phyloP scores from a whole-genome alignment of 2,329 filamentous ascomycete genomes.

The Dothistroma septosporum region DNA sequence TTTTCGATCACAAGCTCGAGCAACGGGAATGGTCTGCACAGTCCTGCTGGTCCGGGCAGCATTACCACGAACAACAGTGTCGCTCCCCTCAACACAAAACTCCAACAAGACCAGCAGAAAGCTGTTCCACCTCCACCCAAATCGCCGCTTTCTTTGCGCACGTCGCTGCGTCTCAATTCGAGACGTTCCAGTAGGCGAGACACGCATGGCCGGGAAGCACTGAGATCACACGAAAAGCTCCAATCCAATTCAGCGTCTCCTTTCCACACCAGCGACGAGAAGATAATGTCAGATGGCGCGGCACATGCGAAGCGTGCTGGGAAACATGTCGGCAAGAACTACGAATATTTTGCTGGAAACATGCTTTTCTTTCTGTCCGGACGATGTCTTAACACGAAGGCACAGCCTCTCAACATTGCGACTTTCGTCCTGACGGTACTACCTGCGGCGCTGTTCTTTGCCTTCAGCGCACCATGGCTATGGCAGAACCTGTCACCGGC shows the following conservation, averaged over 20 bases:
- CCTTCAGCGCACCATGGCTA: conserved; percentile 76
- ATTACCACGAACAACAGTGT: conserved; percentile 72
- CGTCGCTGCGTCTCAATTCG: conserved; percentile 27
- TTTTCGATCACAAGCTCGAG: conserved; percentile 51
- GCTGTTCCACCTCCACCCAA: conserved; percentile 24
- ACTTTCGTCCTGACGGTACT: conserved; percentile 77
- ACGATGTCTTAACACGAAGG: conserved; percentile 74
- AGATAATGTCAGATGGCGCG: conserved; percentile 3
- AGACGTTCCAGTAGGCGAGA: conserved; percentile 18
- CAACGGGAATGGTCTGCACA: conserved; percentile 5
- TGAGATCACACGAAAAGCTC: conserved; percentile 56
- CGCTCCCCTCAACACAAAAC: conserved; percentile 54
- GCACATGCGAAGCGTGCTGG: background rate
- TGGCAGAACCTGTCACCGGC: conserved; percentile 85
- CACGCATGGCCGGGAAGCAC: conserved; percentile 17
- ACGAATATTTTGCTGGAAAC: conserved; percentile 92
- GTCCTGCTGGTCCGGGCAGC: conserved; percentile 35
- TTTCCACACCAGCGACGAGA: conserved; percentile 15
- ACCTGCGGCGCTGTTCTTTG: conserved; percentile 78
- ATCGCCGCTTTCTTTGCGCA: conserved; percentile 27
- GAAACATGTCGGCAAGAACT: conserved; percentile 59
- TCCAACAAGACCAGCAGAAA: conserved; percentile 10
- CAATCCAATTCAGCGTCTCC: conserved; percentile 76
- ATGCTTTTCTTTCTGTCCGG: conserved; percentile 85
- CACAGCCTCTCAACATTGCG: conserved; percentile 81